These are phyloP conservation scores for Litchi chinensis DNA, from an alignment of 345 rosid species.

Conservation along the genomic window DNA sequence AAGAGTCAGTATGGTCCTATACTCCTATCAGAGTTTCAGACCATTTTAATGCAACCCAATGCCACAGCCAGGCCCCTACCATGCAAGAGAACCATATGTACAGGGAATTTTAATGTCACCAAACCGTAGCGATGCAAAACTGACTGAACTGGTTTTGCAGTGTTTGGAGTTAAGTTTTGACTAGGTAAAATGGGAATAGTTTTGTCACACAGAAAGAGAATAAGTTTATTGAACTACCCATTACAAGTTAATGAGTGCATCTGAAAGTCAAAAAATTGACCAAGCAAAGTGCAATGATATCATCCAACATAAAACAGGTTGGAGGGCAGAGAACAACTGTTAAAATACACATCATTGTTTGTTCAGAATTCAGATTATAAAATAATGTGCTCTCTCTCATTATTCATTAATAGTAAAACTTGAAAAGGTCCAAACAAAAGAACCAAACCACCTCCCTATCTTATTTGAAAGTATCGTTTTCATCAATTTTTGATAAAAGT, in stretches of 20 bases:
- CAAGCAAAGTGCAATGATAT: not conserved
- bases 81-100: not conserved
- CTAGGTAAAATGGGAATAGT: too few species aligned
- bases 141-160: not conserved
- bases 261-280: not conserved
- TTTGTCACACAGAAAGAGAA: not conserved
- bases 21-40: not conserved
- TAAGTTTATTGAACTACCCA: not conserved
- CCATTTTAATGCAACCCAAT: not conserved
- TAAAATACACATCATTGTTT: not conserved
- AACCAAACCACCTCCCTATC: not conserved
- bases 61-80: not conserved
- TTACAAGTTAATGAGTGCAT: not conserved
- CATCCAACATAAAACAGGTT: not conserved
- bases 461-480: not conserved
- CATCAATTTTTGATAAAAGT: not conserved
- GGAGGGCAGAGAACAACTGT: not conserved
- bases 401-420: not conserved
- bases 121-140: not conserved
- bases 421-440: not conserved
- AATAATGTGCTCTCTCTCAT: not conserved
- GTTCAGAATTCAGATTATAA: not conserved
- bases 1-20: not conserved
- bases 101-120: not conserved
- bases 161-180: too few species aligned